A percentile compares a stretch with the other conserved stretches of the same genome.
These are phyloP conservation scores for Chloris gayana DNA, from an alignment of 176 grass and related monocot species.

Conservation along the genomic window DNA sequence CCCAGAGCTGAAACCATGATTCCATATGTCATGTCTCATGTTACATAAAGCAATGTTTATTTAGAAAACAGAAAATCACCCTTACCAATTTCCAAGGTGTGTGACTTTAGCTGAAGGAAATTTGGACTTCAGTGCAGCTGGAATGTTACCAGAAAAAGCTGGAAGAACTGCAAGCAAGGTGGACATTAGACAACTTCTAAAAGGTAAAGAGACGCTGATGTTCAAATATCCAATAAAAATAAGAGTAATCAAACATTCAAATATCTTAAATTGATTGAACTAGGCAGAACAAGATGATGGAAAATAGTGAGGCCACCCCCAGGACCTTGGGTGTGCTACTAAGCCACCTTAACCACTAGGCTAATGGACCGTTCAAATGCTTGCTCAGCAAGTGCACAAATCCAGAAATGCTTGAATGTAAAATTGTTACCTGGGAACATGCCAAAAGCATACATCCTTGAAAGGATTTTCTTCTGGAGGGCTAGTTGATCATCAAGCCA, in stretches of 20 bases:
- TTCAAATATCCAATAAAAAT: not conserved
- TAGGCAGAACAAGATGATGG: not conserved
- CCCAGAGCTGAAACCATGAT: conserved; percentile 3
- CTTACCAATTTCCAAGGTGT: conserved; percentile 75
- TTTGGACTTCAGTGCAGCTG: conserved; percentile 54
- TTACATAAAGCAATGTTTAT: not conserved
- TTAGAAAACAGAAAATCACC: conserved; percentile 35
- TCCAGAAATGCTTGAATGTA: not conserved
- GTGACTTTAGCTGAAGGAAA: conserved; percentile 74
- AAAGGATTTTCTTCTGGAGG: conserved; percentile 78
- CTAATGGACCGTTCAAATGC: too few relatives aligned
- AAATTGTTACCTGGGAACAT: conserved; percentile 56
- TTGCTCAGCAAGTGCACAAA: not conserved
- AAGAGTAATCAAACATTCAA: conserved; percentile 2
- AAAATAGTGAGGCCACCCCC: too few relatives aligned
- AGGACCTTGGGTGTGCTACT: too few relatives aligned
- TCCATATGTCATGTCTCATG: not conserved
- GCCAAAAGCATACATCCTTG: conserved; percentile 76
- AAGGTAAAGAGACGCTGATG: not conserved
- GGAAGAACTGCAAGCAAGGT: conserved; percentile 66
- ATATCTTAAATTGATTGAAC: not conserved
- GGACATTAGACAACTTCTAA: conserved; percentile 8
- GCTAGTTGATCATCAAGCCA: conserved; percentile 80
- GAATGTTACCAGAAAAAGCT: conserved; percentile 81
- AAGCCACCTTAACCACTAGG: too few relatives aligned